Evolutionary conservation across 371 early-diverging fungal species (phyloP).

Genomic region (Mortierella sp.): DNA sequence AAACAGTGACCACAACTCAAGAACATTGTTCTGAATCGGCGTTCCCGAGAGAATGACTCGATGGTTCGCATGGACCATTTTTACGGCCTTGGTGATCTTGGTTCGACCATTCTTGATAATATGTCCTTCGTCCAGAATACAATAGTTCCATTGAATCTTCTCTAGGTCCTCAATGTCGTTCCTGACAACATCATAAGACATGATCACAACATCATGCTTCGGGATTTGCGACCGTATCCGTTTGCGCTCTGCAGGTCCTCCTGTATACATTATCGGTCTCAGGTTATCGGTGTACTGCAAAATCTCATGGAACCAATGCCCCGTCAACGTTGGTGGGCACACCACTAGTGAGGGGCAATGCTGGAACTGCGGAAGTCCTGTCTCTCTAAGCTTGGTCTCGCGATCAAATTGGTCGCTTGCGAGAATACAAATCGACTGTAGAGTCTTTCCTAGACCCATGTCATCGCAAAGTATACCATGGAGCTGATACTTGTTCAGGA

Average conservation of each 20-base stretch:
- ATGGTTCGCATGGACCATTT: constrained; percentile 85
- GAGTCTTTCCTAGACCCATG: constrained; percentile 99
- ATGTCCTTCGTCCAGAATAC: constrained; percentile 99
- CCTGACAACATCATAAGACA: constrained; percentile 97
- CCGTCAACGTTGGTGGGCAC: constrained; percentile 96
- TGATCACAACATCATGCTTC: constrained; percentile 86
- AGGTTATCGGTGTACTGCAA: constrained; percentile 81
- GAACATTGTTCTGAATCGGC: constrained; percentile 98
- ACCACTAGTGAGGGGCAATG: constrained; percentile 92
- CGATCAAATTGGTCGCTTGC: constrained; percentile 89
- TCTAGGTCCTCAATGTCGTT: constrained; percentile 91
- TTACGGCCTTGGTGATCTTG: constrained; percentile 92
- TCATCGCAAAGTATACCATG: constrained; percentile 99
- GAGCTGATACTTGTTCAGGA: constrained; percentile 93
- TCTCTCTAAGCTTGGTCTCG: constrained; percentile 65
- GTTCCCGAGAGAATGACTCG: constrained; percentile 98
- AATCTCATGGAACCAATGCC: constrained; percentile 99
- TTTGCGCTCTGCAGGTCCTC: constrained; percentile 83
- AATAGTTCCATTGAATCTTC: constrained; percentile 90
- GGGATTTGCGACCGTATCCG: constrained; percentile 63
- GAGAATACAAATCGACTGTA: constrained; percentile 97
- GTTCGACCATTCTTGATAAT: constrained; percentile 97
- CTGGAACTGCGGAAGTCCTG: constrained; percentile 71
- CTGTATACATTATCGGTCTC: constrained; percentile 86
- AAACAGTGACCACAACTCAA: constrained; percentile 98